Conservation (phyloP, 306 rosid species). For the Prunus davidiana region DNA sequence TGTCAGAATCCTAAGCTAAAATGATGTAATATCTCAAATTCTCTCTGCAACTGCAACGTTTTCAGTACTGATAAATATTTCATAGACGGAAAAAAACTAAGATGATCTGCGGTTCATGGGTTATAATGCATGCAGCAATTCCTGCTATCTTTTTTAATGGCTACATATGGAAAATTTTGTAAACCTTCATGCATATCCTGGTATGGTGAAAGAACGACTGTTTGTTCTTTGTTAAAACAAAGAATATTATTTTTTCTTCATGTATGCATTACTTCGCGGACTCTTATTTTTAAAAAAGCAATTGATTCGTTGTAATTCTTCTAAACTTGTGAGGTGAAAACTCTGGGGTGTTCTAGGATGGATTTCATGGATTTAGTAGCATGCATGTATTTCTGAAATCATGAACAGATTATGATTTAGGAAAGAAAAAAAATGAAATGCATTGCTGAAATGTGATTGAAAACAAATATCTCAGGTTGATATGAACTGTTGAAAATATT, state of each 20-base stretch:
- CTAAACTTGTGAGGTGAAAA: not conserved
- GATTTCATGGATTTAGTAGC: not conserved
- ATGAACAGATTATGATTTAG: not conserved
- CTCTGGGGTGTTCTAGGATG: not conserved
- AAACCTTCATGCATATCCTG: not conserved
- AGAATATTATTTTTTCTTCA: not conserved
- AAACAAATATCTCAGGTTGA: no score
- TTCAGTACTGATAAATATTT: not conserved
- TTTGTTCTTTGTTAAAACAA: not conserved
- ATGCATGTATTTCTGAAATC: not conserved
- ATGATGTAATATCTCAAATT: not conserved
- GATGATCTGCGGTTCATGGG: not conserved
- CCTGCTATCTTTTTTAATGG: not conserved
- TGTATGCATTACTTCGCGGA: not conserved
- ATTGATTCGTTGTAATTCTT: not conserved
- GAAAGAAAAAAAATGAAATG: not conserved
- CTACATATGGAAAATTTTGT: not conserved
- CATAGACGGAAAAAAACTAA: not conserved
- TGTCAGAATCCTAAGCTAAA: not conserved
- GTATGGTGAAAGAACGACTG: not conserved
- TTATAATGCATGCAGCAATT: not conserved
- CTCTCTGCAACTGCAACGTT: not conserved
- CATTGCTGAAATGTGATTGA: not conserved
- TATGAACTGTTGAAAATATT: no score
- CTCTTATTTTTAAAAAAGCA: not conserved